Evolutionary conservation across 345 rosid species (phyloP), one percentile per base, ranked within the genome.

Genomic region (Diplotaxis tenuifolia): DNA sequence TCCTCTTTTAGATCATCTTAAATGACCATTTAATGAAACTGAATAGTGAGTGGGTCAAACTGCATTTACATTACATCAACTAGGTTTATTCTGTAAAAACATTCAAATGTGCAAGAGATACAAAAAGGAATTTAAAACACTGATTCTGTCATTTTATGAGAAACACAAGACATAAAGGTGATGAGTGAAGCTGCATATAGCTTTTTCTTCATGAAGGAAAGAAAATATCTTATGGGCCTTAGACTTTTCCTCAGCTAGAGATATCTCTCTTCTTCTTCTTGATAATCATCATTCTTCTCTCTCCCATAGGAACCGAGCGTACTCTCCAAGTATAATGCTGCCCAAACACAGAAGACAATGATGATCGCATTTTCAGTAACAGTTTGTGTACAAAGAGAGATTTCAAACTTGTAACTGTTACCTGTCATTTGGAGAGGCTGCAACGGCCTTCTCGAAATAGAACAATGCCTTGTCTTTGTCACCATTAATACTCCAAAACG

Each of bases 231-330:
- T 32, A 22, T 59, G 21, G 62, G 62, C n/a, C 40, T 54, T 57
- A 70, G 54, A 29, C 7, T 29, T 54, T 53, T 59, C 52, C 20
- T 58, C 67, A 14, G 31, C 52, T 20, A 29, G 20, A 57, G 66
- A 22, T 31, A 14, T 21, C 21, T 22, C n/a, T 67, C 19, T 45
- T 45, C 68, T 34, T 45, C 27, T 36, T 50, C 53, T 15, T 47
- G 38, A 36, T 76, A 22, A 31, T 76, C 74, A 31, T 82, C 80
- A 69, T 58, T 83, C 83, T 23, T 81, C 85, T 18, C 75, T 59
- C 70, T 83, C 90, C 98, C 96, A 90, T 55, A 90, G 75, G 79
- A 92, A 89, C 61, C 86, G 59, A 9, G 96, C 95, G 73, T 87
- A 88, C 71, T 91, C 96, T 9, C 87, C 98, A 1, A 88, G 84